Base-by-base conservation (phyloP, 1,139 yeast genomes). In the Geotrichum aggregatum region DNA sequence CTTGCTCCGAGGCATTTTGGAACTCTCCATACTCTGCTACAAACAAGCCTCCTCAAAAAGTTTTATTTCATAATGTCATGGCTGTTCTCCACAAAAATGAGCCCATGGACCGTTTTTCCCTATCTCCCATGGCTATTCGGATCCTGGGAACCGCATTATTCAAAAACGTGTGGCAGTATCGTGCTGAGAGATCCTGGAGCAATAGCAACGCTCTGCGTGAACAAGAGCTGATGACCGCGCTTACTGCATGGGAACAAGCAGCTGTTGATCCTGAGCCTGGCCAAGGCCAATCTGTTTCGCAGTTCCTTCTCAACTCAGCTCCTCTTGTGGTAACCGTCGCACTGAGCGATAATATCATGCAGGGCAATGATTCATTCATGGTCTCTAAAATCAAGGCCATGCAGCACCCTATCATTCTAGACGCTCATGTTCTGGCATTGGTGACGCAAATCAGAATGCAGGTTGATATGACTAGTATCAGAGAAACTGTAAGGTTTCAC, bases 1-100 rank as follows among this genome's bases (percentile, higher is more conserved):
- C 72, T 5, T 66, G 71, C 55, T 61, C 67, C 1, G 72, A 69
- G 53, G 54, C 54, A 14, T 54, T 66, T 24, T 67, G 71, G 71
- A 60, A 60, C 47, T 47, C 65, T 11, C 18, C 24, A 4, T 14
- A 38, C 18, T 46, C 49, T 2, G 22, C 34, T 16, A 14, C 39
- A 3, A 35, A 33, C 16, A 14, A 21, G 2, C 35, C 35, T 1
- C 42, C 50, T 4, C 36, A 26, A 6, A 21, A 35, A 3, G 33
- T 21, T 3, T 26, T 7, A 8, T 46, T 46, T 16, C 48, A 46
- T 13, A 28, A 42, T 16, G 48, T 35, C 14, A 6, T 47, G 34
- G 16, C 16, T 10, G 39, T 19, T 11, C 35, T 28, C n/a, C 22
- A 30, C 30, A 22, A 22, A 1, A 14, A 19, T 16, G 42, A 34